Evolutionary conservation across 1,284 basidiomycete species (phyloP).

Genomic region (Pholiota adiposa): DNA sequence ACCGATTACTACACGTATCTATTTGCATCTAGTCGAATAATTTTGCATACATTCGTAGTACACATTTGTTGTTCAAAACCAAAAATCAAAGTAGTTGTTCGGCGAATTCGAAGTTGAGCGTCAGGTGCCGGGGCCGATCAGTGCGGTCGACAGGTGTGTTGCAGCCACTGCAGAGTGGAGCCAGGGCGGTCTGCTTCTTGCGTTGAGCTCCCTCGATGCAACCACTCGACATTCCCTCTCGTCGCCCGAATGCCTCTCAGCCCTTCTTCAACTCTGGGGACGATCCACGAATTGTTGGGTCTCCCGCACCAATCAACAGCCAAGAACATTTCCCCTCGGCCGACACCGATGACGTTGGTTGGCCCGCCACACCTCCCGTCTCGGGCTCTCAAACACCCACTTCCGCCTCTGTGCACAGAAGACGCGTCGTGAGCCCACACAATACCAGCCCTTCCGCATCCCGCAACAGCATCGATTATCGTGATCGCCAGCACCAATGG

Average conservation of each 20-base stretch:
- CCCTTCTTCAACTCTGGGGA: constrained; percentile 10
- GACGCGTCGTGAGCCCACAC: constrained; percentile 14
- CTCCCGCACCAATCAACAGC: constrained; percentile 14
- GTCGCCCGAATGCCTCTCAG: constrained; percentile 3
- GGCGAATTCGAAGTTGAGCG: background rate
- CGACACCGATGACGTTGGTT: constrained; percentile 3
- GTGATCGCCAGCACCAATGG: constrained; percentile 52
- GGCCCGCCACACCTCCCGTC: constrained; percentile 5
- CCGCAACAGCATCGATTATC: constrained; percentile 6
- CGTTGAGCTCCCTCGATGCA: constrained; percentile 14
- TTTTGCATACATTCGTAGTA: constrained; percentile 12
- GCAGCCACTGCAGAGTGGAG: background rate
- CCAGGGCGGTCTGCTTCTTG: background rate
- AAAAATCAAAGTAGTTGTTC: background rate
- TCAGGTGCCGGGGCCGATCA: background rate
- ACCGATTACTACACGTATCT: constrained; percentile 17
- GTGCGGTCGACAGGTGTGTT: background rate
- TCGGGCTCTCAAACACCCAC: constrained; percentile 12
- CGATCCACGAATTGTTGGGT: constrained; percentile 13
- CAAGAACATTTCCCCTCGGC: background rate
- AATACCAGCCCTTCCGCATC: constrained; percentile 13
- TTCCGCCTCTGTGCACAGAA: constrained; percentile 12
- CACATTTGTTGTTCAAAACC: constrained; percentile 7
- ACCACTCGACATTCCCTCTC: constrained; percentile 18
- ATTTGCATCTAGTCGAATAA: constrained; percentile 16